Conservation (phyloP, 352 stramenopile genomes). For the Aphanomyces astaci region DNA sequence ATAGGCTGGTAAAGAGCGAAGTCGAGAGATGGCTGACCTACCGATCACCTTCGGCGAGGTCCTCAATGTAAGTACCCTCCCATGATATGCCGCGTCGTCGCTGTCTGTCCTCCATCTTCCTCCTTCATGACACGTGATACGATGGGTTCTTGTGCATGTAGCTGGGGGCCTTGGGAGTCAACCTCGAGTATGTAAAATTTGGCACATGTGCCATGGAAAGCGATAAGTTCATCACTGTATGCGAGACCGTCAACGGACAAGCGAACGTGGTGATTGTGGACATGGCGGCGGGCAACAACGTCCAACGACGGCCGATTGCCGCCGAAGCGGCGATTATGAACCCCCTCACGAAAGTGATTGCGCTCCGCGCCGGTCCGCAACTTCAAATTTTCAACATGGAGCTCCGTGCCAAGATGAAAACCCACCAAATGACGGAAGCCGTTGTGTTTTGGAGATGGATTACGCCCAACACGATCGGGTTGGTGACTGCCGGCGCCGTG, state of each 20-base stretch:
- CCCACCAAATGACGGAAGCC: conserved; percentile 85
- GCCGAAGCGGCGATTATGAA: conserved; percentile 99
- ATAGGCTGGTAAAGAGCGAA: conserved; percentile 21
- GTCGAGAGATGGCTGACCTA: conserved; percentile 39
- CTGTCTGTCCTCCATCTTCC: background rate
- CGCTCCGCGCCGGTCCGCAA: conserved; percentile 82
- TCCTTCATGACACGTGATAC: no score
- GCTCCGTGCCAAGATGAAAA: conserved; percentile 98
- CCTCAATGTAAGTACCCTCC: conserved; percentile 69
- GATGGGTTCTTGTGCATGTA: conserved; percentile 31
- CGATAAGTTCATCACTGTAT: conserved; percentile 95
- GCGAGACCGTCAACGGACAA: conserved; percentile 83
- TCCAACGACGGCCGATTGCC: conserved; percentile 94
- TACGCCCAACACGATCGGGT: conserved; percentile 91
- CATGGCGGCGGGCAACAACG: conserved; percentile 77
- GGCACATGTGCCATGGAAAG: conserved; percentile 95
- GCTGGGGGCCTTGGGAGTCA: conserved; percentile 82
- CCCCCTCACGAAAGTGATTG: conserved; percentile 90
- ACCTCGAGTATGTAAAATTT: conserved; percentile 89
- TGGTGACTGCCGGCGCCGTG: conserved; percentile 95
- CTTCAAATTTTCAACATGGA: conserved; percentile 99
- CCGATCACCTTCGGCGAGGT: conserved; percentile 86
- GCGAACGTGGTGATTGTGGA: conserved; percentile 90
- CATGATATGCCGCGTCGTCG: background rate
- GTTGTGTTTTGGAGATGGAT: conserved; percentile 99